Conservation (phyloP, 1,139 yeast species). For the Kodamaea alishanica region DNA sequence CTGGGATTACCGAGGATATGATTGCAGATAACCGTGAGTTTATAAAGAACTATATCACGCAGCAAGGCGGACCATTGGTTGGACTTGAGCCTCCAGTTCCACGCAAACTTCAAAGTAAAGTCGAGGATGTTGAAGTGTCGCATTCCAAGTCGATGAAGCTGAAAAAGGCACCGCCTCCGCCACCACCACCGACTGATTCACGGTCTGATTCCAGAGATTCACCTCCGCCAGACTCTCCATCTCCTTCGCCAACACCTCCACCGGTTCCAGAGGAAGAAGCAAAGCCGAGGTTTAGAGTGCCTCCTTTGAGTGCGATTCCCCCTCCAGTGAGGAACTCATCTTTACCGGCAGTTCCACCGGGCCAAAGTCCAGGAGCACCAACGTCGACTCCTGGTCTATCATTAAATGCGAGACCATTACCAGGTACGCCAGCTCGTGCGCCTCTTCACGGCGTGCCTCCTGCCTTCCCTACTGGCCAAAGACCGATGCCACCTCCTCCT, state of each 20-base stretch:
- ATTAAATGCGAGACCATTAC: conserved; percentile 10
- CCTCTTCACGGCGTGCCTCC: conserved; percentile 1
- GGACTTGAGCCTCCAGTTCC: conserved; percentile 87
- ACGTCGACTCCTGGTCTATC: conserved; percentile 16
- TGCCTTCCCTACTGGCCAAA: background rate
- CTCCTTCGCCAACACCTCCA: conserved; percentile 8
- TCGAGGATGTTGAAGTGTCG: conserved; percentile 8
- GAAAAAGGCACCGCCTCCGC: conserved; percentile 48
- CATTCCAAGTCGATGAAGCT: conserved; percentile 14
- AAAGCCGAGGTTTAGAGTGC: conserved; percentile 22
- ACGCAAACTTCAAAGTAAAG: conserved; percentile 43
- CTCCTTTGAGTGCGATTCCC: conserved; percentile 28
- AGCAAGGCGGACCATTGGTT: conserved; percentile 81
- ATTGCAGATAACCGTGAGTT: conserved; percentile 83
- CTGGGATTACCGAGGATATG: conserved; percentile 86
- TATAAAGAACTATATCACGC: conserved; percentile 69
- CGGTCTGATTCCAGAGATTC: conserved; percentile 5
- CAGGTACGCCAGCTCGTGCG: conserved; percentile 14
- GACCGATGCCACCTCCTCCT: conserved; percentile 9
- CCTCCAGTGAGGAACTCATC: conserved; percentile 15
- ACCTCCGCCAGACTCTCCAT: background rate
- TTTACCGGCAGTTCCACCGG: conserved; percentile 10
- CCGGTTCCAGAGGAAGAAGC: conserved; percentile 10
- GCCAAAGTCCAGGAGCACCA: conserved; percentile 7
- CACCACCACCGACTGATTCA: conserved; percentile 29